A percentile compares a stretch with the other conserved stretches of the same genome.
Evolutionary conservation across 306 rosid genomes (phyloP).

Genomic region (Cucumis hystrix): DNA sequence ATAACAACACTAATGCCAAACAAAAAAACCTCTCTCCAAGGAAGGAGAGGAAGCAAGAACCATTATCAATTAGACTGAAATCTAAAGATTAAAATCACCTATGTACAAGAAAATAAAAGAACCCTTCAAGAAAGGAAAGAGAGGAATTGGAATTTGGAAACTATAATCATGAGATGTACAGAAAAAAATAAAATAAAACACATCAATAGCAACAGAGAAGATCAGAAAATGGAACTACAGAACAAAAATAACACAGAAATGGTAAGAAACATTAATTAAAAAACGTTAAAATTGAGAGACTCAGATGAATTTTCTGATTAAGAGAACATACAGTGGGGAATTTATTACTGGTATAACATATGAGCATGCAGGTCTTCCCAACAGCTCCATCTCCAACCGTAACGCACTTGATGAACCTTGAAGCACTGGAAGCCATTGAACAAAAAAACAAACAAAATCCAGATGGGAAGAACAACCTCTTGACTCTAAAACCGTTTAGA

Average conservation of each 20-base stretch:
- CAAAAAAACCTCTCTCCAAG: not conserved
- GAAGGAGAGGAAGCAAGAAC: not conserved
- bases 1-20: slow-evolving; percentile 1
- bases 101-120: not conserved
- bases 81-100: not conserved
- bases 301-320: slow-evolving; percentile 18
- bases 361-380: slow-evolving; percentile 91
- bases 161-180: not conserved
- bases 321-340: slow-evolving; percentile 61
- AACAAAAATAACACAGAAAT: not conserved
- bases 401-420: slow-evolving; percentile 85
- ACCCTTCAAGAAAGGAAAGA: slow-evolving; percentile 3
- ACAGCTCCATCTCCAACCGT: slow-evolving; percentile 93
- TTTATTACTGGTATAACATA: slow-evolving; percentile 84
- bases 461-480: slow-evolving; percentile 8
- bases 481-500: not conserved
- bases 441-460: slow-evolving; percentile 5
- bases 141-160: not conserved
- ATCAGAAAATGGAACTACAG: not conserved
- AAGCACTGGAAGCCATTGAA: slow-evolving; percentile 68
- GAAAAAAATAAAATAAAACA: not conserved
- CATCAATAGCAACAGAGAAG: not conserved
- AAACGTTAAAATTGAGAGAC: slow-evolving; percentile 5
- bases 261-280: not conserved
- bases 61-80: slow-evolving; percentile 7